Evolutionary conservation across 345 rosid genomes (phyloP).

Genomic region (Viola odorata): DNA sequence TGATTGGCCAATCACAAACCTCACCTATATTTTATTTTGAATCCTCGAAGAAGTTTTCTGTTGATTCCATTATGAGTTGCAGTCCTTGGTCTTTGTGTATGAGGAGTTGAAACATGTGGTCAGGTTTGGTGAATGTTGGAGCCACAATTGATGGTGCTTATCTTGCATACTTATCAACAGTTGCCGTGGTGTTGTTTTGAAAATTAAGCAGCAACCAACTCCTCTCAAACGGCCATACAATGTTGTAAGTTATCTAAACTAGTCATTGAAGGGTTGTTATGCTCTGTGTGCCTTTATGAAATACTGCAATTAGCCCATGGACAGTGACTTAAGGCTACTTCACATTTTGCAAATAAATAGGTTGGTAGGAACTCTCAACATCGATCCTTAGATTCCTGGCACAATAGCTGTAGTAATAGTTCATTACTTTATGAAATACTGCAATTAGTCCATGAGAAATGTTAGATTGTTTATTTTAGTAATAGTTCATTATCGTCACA

Average conservation of each 20-base stretch:
- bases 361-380: not conserved
- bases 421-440: too few species aligned
- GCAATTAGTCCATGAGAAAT: constrained; percentile 2
- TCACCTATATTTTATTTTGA: too few species aligned
- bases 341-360: too few species aligned
- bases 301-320: not conserved
- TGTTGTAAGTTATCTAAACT: not conserved
- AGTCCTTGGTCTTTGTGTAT: not conserved
- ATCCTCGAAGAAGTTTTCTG: not conserved
- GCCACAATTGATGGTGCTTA: not conserved
- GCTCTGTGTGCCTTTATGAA: constrained; percentile 5
- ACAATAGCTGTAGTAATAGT: not conserved
- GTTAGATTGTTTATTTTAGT: not conserved
- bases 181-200: not conserved
- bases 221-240: not conserved
- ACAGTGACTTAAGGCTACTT: not conserved
- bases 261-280: constrained; percentile 10
- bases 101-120: not conserved
- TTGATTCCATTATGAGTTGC: not conserved
- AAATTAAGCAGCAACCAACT: constrained; percentile 9
- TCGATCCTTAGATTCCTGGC: not conserved
- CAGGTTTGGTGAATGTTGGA: not conserved
- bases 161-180: not conserved
- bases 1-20: too few species aligned
- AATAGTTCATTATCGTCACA: not conserved